A percentile compares a stretch with the other conserved stretches of the same genome.
Evolutionary conservation across 1,139 yeast genomes (phyloP).

Genomic region (Hansenula lynferdii): DNA sequence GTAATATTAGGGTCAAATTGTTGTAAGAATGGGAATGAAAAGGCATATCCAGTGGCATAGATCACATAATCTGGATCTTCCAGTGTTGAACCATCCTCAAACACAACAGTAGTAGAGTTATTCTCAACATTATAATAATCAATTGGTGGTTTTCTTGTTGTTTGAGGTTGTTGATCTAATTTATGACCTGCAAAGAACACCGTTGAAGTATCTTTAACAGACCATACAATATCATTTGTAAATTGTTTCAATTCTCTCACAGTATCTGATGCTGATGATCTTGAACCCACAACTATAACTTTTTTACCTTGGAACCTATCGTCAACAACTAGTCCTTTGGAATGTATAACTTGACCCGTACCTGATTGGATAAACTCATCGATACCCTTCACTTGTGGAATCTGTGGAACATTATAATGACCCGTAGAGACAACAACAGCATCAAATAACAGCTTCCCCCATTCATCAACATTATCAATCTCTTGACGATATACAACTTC

Average conservation of each 20-base stretch:
- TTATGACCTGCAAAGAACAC: slow-evolving; percentile 1
- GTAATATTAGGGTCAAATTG: slow-evolving; percentile 3
- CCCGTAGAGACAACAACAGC: slow-evolving; percentile 42
- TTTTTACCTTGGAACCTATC: slow-evolving; percentile 30
- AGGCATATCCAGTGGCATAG: slow-evolving; percentile 40
- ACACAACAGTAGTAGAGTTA: slow-evolving; percentile 37
- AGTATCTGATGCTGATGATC: slow-evolving; percentile 43
- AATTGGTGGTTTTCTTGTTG: slow-evolving; percentile 30
- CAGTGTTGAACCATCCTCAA: slow-evolving; percentile 29
- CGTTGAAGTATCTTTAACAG: not conserved
- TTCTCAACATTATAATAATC: slow-evolving; percentile 23
- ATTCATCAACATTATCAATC: slow-evolving; percentile 16
- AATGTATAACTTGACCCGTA: slow-evolving; percentile 35
- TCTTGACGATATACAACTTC: slow-evolving; percentile 26
- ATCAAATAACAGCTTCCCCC: slow-evolving; percentile 31
- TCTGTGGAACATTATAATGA: slow-evolving; percentile 38
- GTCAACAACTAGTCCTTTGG: slow-evolving; percentile 30
- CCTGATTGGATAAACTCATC: slow-evolving; percentile 29
- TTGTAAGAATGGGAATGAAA: slow-evolving; percentile 29
- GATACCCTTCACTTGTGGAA: slow-evolving; percentile 38
- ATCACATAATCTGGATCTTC: slow-evolving; percentile 32
- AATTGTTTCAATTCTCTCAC: slow-evolving; percentile 15
- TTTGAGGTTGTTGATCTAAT: not conserved
- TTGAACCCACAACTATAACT: slow-evolving; percentile 43
- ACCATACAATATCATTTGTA: slow-evolving; percentile 2